Base-by-base conservation (phyloP, 257 asterid species). In the Nicotiana attenuata region DNA sequence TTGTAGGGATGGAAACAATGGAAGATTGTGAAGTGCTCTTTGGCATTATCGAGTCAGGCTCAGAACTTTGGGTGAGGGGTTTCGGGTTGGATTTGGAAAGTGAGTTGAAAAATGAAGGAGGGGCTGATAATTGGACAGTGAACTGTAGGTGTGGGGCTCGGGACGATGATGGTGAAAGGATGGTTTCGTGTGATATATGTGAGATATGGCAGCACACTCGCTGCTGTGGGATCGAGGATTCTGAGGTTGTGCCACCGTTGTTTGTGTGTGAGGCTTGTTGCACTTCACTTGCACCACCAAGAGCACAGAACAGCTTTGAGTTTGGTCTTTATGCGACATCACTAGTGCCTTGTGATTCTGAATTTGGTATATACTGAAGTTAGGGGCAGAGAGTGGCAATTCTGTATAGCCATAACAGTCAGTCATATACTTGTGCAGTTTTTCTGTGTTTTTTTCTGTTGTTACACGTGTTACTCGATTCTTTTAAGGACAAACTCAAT, bases 161-260 rank as follows among this genome's bases (percentile, higher is more conserved):
- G 52, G 99, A 96, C 22, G 98, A 96, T 7, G 99, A 96, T 57
- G 98, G 98, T 3, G 99, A 96, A 84, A 90, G 98, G 82, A 96
- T 96, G 98, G 91, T 96, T 38, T 86, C 98, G 0, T 96, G 99
- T 80, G 98, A 96, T 83, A 81, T 91, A 31, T 96, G 99, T 29
- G 99, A 89, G 85, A 83, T 85, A 28, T 96, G 99, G 98, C 95
- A 94, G 91, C 98, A 96, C 65, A 96, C 98, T 1, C 85, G 80
- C 5, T 94, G 99, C 91, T 80, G 89, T 29, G 99, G 99, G 16
- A 92, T 96, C 35, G 88, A 87, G 56, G 98, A 93, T 68, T 55
- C 88, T n/a, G 91, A 90, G 61, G 87, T 87, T 0, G 97, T 90
- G 83, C 98, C 98, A 3, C 90, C 91, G 17, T 82, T 94, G 86